phyloP scores from a whole-genome alignment of 768 basidiomycete species.

The Podaxis mareebaensis region DNA sequence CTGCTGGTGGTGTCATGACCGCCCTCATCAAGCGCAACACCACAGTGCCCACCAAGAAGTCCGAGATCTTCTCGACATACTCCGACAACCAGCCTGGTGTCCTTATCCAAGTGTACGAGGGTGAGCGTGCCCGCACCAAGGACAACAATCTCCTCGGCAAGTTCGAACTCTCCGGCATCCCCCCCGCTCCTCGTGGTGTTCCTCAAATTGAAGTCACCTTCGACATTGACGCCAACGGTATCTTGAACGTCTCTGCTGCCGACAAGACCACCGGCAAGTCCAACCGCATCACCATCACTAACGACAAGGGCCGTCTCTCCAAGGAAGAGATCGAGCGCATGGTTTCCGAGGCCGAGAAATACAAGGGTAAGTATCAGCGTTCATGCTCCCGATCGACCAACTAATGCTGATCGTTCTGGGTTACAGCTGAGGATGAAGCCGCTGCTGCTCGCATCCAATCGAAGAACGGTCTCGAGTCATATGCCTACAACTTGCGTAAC shows the following conservation, averaged over 20 bases:
- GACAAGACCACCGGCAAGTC: slow-evolving; percentile 99
- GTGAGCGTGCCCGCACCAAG: slow-evolving; percentile 97
- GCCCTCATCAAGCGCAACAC: slow-evolving; percentile 98
- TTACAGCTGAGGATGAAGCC: slow-evolving; percentile 78
- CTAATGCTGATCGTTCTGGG: slow-evolving; percentile 15
- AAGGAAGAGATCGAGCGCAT: slow-evolving; percentile 99
- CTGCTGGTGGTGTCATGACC: slow-evolving; percentile 99
- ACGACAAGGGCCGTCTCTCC: slow-evolving; percentile 95
- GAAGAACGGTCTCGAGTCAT: slow-evolving; percentile 94
- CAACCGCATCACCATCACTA: slow-evolving; percentile 90
- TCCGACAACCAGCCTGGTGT: slow-evolving; percentile 99
- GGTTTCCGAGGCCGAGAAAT: slow-evolving; percentile 92
- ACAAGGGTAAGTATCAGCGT: slow-evolving; percentile 58
- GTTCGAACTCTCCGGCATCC: slow-evolving; percentile 96
- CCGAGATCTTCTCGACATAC: slow-evolving; percentile 98
- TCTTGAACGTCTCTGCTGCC: slow-evolving; percentile 91
- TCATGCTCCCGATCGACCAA: slow-evolving; percentile 2
- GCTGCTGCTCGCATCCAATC: slow-evolving; percentile 79
- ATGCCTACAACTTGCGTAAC: slow-evolving; percentile 94
- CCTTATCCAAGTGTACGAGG: slow-evolving; percentile 97
- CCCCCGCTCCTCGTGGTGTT: slow-evolving; percentile 95
- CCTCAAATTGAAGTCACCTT: slow-evolving; percentile 98
- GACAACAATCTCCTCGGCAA: slow-evolving; percentile 99
- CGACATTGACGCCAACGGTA: slow-evolving; percentile 97
- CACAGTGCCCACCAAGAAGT: slow-evolving; percentile 97